Percentiles rank a stretch among this genome's conserved stretches.
Evolutionary conservation across 805 yeast species (phyloP).

Genomic region (Cyberlindnera bimundalis): DNA sequence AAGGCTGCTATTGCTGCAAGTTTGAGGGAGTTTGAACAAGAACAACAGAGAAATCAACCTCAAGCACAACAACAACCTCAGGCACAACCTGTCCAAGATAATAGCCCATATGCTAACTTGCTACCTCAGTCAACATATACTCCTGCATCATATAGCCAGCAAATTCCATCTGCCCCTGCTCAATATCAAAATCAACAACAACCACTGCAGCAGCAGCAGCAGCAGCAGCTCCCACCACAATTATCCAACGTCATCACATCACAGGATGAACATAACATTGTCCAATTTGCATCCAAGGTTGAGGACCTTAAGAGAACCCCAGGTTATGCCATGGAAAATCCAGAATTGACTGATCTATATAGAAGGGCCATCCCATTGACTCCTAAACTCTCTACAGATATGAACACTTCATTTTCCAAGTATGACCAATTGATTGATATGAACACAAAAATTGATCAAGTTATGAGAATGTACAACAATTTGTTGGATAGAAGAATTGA

Average conservation of each 20-base stretch:
- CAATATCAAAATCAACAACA: slow-evolving; percentile 23
- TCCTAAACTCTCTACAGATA: slow-evolving; percentile 64
- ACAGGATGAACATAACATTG: slow-evolving; percentile 66
- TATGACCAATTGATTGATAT: slow-evolving; percentile 66
- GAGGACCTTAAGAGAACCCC: slow-evolving; percentile 32
- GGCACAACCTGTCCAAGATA: slow-evolving; percentile 13
- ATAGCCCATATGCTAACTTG: slow-evolving; percentile 19
- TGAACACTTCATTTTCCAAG: slow-evolving; percentile 54
- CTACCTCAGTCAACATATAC: slow-evolving; percentile 17
- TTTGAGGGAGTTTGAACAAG: slow-evolving; percentile 60
- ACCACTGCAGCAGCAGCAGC: slow-evolving; percentile 7
- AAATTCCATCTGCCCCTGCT: not conserved
- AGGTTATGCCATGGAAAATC: slow-evolving; percentile 14
- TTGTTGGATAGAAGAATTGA: slow-evolving; percentile 57
- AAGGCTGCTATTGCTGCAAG: slow-evolving; percentile 94
- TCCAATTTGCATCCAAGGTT: slow-evolving; percentile 66
- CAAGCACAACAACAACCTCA: slow-evolving; percentile 15
- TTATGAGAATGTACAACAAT: slow-evolving; percentile 72
- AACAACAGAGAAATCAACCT: slow-evolving; percentile 22
- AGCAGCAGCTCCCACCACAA: slow-evolving; percentile 12
- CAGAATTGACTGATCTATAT: slow-evolving; percentile 54
- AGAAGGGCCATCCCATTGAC: slow-evolving; percentile 55
- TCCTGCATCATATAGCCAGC: slow-evolving; percentile 1
- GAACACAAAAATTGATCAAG: slow-evolving; percentile 75
- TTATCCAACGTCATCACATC: slow-evolving; percentile 31